Base-by-base conservation (phyloP, 345 rosid species). In the Bruguiera sexangula region DNA sequence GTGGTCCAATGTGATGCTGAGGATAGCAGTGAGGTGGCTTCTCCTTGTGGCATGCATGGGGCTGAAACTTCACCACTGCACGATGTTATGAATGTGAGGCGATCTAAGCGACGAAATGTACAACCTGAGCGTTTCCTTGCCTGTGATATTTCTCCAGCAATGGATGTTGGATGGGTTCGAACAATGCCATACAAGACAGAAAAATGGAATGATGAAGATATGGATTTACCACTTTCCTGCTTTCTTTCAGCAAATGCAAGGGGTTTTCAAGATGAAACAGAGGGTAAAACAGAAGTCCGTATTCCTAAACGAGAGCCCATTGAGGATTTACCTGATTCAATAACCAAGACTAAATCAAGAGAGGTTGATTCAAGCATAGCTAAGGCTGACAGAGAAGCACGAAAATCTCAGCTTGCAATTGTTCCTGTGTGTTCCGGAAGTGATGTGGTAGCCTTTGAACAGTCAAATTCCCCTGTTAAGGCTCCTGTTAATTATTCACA, bases 31-130 rank as follows among this genome's bases (percentile, higher is more conserved):
- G 84, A 81, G 69, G 71, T 52, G 62, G 67, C 55, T 20, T 63
- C 68, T 24, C 60, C 68, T 68, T 56, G 52, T 72, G 79, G 62
- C 24, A 68, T 50, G 20, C 18, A 73, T 22, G 70, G 72, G 21
- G 63, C 16, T 46, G 78, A 52, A 10, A 63, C 66, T 5, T 65
- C 63, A 65, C 72, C 84, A 39, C 53, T 63, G 13, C 82, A 83
- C 37, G 82, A 82, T 66, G 83, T 80, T 63, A 62, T 74, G 73
- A 82, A 78, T 69, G 63, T 94, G 75, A 80, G 98, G 57, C 83
- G 96, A 39, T 91, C 97, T 59, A 89, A 85, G 77, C 87, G 94
- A 70, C 78, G 91, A 79, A 79, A 80, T 48, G 70, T 81, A 18
- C 83, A 76, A 61, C 98, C 97, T 8, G 96, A 93, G 1, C 89